Conservation (phyloP, 495 filamentous ascomycete species). For the Tuber microsphaerosporum region DNA sequence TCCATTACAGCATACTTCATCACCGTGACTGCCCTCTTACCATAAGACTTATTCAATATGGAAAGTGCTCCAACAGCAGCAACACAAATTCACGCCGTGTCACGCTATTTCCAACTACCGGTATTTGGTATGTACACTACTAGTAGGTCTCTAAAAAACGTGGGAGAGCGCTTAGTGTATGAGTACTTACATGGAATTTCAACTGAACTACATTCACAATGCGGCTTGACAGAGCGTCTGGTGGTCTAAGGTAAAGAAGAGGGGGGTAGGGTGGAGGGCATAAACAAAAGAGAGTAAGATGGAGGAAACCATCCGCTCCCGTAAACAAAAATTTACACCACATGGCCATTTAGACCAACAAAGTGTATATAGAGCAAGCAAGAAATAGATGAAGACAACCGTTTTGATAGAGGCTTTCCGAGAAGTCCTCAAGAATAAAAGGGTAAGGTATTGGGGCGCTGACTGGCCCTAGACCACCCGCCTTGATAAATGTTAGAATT, state of each 20-base stretch:
- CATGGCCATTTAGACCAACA: neutral
- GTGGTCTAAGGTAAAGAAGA: neutral
- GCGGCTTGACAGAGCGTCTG: neutral
- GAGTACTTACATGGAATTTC: neutral
- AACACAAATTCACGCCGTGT: neutral
- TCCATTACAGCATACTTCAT: too few relatives aligned
- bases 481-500: conserved; percentile 20
- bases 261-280: neutral
- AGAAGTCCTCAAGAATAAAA: neutral
- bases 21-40: too few relatives aligned
- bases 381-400: neutral
- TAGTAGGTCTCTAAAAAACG: neutral
- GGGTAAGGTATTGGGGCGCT: neutral
- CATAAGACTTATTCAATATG: too few relatives aligned
- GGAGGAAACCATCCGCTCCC: neutral
- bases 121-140: neutral
- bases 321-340: neutral
- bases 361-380: neutral
- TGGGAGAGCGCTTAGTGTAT: neutral
- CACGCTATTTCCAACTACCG: neutral
- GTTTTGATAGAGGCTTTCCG: neutral
- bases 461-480: conserved; percentile 13
- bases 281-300: neutral
- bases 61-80: too few relatives aligned
- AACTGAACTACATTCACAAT: neutral